Conservation (phyloP, 805 yeast species). For the Saccharomyces kudriavzevii region DNA sequence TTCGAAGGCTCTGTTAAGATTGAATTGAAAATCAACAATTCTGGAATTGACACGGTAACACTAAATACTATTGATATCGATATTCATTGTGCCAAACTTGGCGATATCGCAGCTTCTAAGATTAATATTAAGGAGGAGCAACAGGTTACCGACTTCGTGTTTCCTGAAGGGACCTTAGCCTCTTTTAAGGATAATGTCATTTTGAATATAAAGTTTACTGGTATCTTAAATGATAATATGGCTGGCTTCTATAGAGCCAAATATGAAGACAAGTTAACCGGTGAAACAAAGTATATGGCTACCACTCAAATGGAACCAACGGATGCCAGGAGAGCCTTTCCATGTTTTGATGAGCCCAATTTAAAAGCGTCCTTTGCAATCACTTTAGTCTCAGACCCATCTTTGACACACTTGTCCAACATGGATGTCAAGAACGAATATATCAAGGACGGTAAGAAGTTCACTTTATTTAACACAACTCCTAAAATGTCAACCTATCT, state of each 20-base stretch:
- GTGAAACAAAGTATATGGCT: conserved; percentile 62
- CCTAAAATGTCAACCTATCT: conserved; percentile 81
- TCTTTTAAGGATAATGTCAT: conserved; percentile 22
- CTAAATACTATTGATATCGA: conserved; percentile 63
- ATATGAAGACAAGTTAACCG: conserved; percentile 48
- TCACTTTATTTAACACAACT: conserved; percentile 60
- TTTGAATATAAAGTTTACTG: conserved; percentile 47
- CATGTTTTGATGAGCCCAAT: conserved; percentile 79
- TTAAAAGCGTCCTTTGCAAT: conserved; percentile 67
- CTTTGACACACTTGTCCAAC: conserved; percentile 56
- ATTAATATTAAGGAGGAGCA: conserved; percentile 41
- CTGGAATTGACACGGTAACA: conserved; percentile 36
- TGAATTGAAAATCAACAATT: conserved; percentile 45
- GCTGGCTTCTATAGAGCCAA: conserved; percentile 73
- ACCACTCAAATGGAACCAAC: conserved; percentile 85
- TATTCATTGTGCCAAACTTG: conserved; percentile 40
- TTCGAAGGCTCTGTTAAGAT: conserved; percentile 50
- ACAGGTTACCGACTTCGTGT: conserved; percentile 57
- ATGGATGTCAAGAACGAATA: conserved; percentile 54
- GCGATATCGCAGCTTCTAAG: conserved; percentile 34
- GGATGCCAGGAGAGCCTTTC: conserved; percentile 81
- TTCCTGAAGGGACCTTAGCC: conserved; percentile 37
- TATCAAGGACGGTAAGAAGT: conserved; percentile 40
- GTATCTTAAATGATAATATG: conserved; percentile 67
- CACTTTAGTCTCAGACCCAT: conserved; percentile 47